Percentiles rank a stretch among this genome's conserved stretches.
phyloP scores from a whole-genome alignment of 2,329 filamentous ascomycete species.

The Leptographium lundbergii region DNA sequence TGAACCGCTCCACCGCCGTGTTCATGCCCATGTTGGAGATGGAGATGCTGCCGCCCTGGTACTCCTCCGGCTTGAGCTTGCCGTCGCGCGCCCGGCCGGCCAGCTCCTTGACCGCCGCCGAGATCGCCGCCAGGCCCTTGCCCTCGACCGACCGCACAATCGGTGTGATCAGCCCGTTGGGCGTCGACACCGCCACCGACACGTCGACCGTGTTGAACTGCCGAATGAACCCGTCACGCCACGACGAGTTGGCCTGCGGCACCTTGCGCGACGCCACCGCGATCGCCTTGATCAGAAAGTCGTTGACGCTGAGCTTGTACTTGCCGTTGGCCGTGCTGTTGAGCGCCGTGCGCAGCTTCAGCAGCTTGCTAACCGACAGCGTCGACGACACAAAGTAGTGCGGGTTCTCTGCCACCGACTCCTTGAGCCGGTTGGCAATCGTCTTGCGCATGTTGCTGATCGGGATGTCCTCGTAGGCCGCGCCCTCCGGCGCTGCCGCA shows the following conservation, averaged over 20 bases:
- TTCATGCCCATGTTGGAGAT: constrained; percentile 99
- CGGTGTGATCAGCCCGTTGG: constrained; percentile 88
- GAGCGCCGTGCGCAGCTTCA: constrained; percentile 89
- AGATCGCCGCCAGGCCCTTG: constrained; percentile 82
- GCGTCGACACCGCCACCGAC: constrained; percentile 89
- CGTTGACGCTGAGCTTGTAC: constrained; percentile 99
- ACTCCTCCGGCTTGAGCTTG: constrained; percentile 99
- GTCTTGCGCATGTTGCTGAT: constrained; percentile 94
- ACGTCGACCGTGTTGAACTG: constrained; percentile 91
- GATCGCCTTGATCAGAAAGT: constrained; percentile 97
- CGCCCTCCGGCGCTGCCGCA: constrained; percentile 34
- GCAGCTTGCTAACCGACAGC: constrained; percentile 85
- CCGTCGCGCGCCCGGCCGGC: constrained; percentile 91
- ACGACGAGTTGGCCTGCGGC: constrained; percentile 89
- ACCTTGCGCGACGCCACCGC: constrained; percentile 84
- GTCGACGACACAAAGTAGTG: constrained; percentile 94
- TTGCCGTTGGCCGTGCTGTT: constrained; percentile 81
- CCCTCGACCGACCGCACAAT: constrained; percentile 84
- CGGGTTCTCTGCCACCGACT: constrained; percentile 87
- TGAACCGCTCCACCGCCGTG: constrained; percentile 88
- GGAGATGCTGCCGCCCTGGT: constrained; percentile 97
- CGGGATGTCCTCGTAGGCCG: constrained; percentile 72
- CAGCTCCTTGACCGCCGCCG: constrained; percentile 82
- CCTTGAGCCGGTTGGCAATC: constrained; percentile 79
- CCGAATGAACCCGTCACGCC: constrained; percentile 81